A percentile compares a stretch with the other conserved stretches of the same genome.
These are phyloP conservation scores for Coelastrella sp. DNA, from an alignment of 139 green algal species.

Conservation along the genomic window DNA sequence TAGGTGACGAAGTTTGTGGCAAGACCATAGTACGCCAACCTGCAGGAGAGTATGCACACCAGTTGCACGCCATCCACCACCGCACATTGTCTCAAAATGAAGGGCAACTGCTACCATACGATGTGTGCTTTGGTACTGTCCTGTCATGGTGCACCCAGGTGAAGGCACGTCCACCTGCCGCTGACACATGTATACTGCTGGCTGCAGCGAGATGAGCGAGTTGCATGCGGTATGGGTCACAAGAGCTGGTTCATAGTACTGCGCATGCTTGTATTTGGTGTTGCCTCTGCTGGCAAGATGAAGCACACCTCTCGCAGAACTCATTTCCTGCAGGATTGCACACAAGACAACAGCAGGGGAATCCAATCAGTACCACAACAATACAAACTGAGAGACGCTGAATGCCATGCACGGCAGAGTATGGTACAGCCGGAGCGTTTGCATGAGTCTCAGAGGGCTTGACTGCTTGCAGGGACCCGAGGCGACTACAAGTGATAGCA, in stretches of 20 bases:
- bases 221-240: too few relatives aligned
- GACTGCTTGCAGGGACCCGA: too few relatives aligned
- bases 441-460: too few relatives aligned
- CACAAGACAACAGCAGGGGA: background rate
- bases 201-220: background rate
- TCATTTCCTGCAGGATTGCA: conserved; percentile 81
- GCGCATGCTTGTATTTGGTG: background rate
- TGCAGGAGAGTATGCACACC: background rate
- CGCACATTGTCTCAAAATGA: background rate
- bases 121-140: background rate
- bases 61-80: background rate
- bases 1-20: conserved; percentile 95
- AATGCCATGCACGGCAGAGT: background rate
- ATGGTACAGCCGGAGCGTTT: background rate
- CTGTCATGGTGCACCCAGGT: background rate
- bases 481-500: too few relatives aligned
- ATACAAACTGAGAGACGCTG: background rate
- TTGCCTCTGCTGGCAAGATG: background rate
- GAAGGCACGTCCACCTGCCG: background rate
- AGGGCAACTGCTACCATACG: background rate
- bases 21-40: conserved; percentile 91
- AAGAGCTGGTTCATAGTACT: too few relatives aligned
- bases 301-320: conserved; percentile 83
- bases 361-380: background rate
- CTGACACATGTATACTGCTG: background rate